A percentile compares a stretch with the other conserved stretches of the same genome.
phyloP scores from a whole-genome alignment of 1,284 basidiomycete genomes.

The Chiua sp. region DNA sequence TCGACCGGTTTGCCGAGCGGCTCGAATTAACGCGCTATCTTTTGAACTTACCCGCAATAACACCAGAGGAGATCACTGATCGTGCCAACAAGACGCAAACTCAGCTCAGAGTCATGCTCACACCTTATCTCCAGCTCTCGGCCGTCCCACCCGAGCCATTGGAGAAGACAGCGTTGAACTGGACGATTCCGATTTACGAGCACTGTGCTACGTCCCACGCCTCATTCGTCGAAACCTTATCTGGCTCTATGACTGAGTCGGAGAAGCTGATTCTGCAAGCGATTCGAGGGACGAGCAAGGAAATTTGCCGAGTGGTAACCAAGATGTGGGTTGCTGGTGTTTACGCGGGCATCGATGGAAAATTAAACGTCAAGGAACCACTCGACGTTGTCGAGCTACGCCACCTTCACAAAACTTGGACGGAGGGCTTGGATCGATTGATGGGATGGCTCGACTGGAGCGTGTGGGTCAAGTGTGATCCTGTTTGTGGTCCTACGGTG shows the following conservation, averaged over 20 bases:
- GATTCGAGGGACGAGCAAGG: conserved; percentile 40
- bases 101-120: conserved; percentile 16
- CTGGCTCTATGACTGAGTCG: conserved; percentile 34
- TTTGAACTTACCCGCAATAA: conserved; percentile 29
- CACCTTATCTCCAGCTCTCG: conserved; percentile 15
- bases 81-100: background rate
- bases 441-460: too few species aligned
- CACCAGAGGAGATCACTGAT: background rate
- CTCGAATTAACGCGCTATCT: conserved; percentile 45
- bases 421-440: too few species aligned
- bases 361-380: too few species aligned
- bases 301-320: conserved; percentile 51
- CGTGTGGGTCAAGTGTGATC: too few species aligned
- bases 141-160: background rate
- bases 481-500: too few species aligned
- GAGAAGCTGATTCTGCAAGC: conserved; percentile 42
- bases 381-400: too few species aligned
- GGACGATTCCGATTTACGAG: conserved; percentile 30
- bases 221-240: conserved; percentile 19
- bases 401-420: too few species aligned
- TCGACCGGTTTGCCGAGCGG: conserved; percentile 45
- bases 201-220: conserved; percentile 43
- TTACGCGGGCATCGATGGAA: conserved; percentile 31
- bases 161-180: conserved; percentile 9
- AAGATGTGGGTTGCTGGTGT: conserved; percentile 42